These are phyloP conservation scores for Leccinum rimulosum DNA, from an alignment of 768 basidiomycete genomes.

Conservation along the genomic window DNA sequence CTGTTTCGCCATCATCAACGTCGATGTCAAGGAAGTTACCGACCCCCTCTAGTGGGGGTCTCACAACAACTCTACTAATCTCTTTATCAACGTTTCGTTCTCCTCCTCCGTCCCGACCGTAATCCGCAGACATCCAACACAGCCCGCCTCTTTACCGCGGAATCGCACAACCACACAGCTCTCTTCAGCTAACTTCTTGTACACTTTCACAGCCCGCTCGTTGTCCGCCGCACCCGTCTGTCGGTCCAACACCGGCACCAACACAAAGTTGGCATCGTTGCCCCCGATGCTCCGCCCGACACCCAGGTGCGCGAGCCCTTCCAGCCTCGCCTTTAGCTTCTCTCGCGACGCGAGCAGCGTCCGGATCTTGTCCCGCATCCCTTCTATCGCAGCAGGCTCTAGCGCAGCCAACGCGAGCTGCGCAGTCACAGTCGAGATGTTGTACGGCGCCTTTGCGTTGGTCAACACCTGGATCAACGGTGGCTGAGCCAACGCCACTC, in stretches of 20 bases:
- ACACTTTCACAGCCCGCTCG: constrained; percentile 58
- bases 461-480: constrained; percentile 86
- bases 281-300: constrained; percentile 72
- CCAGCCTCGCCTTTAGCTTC: constrained; percentile 50
- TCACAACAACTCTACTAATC: constrained; percentile 46
- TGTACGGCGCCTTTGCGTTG: constrained; percentile 98
- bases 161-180: constrained; percentile 88
- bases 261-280: constrained; percentile 81
- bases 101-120: constrained; percentile 87
- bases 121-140: constrained; percentile 82
- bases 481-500: constrained; percentile 86
- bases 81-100: constrained; percentile 56
- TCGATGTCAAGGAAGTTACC: background rate
- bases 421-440: constrained; percentile 89
- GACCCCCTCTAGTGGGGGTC: constrained; percentile 11
- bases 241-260: constrained; percentile 12
- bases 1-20: constrained; percentile 42
- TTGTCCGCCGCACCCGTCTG: constrained; percentile 48
- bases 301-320: constrained; percentile 46
- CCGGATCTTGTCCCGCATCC: constrained; percentile 64
- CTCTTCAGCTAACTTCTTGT: constrained; percentile 81
- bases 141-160: constrained; percentile 83
- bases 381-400: constrained; percentile 54
- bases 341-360: constrained; percentile 59
- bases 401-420: constrained; percentile 78